Conservation (phyloP, 148 eudicot genomes). For the Diospyros lotus region DNA sequence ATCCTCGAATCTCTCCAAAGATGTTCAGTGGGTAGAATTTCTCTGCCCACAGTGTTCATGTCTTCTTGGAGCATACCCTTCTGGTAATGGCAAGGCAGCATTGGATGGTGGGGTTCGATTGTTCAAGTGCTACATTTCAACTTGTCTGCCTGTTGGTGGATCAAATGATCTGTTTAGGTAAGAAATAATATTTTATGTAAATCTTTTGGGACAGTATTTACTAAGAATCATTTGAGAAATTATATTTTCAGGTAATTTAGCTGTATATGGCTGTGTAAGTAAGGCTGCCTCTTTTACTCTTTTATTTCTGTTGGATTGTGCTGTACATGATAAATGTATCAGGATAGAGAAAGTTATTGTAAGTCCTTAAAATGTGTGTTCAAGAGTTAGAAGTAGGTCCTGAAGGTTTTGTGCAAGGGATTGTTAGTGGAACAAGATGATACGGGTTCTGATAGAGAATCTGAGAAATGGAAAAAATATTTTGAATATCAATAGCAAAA, state of each 20-base stretch:
- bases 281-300: too few relatives aligned
- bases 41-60: constrained; percentile 72
- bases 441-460: not conserved
- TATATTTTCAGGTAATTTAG: too few relatives aligned
- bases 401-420: not conserved
- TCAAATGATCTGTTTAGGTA: constrained; percentile 65
- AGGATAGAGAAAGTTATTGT: not conserved
- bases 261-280: too few relatives aligned
- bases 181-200: constrained; percentile 1
- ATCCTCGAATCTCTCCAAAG: constrained; percentile 70
- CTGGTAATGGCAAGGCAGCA: constrained; percentile 37
- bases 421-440: too few relatives aligned
- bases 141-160: constrained; percentile 44
- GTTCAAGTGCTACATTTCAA: constrained; percentile 72
- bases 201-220: not conserved
- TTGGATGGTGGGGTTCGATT: constrained; percentile 82
- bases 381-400: not conserved
- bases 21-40: constrained; percentile 60
- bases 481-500: not conserved
- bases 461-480: not conserved
- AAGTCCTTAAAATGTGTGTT: not conserved
- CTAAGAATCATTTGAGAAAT: not conserved
- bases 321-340: not conserved
- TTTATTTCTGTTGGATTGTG: too few relatives aligned
- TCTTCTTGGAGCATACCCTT: constrained; percentile 77